Conservation (phyloP, 768 basidiomycete species). For the Auriculariales sp. region DNA sequence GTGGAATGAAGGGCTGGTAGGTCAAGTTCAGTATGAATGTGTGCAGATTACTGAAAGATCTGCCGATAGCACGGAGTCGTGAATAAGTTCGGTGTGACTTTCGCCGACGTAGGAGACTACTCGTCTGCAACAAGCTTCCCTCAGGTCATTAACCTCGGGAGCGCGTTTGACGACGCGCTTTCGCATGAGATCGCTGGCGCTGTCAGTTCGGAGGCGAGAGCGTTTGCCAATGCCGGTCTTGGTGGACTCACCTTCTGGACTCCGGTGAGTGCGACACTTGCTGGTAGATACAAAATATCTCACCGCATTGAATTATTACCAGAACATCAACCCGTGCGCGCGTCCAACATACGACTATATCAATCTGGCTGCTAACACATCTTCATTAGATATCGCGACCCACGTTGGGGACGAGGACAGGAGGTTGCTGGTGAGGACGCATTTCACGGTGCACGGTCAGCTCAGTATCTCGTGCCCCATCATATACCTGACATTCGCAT, state of each 20-base stretch:
- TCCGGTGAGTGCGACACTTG: too few relatives aligned
- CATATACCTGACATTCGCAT: too few relatives aligned
- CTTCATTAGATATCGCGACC: too few relatives aligned
- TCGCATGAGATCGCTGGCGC: slow-evolving; percentile 33
- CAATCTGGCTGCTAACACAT: too few relatives aligned
- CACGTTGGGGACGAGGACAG: slow-evolving; percentile 48
- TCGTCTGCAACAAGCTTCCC: slow-evolving; percentile 47
- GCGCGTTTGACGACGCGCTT: slow-evolving; percentile 39
- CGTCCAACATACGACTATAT: too few relatives aligned
- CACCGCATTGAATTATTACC: too few relatives aligned
- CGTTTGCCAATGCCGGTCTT: slow-evolving; percentile 49
- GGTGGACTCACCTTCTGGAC: too few relatives aligned
- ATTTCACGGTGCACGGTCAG: slow-evolving; percentile 34
- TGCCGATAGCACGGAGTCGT: slow-evolving; percentile 47
- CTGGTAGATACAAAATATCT: too few relatives aligned
- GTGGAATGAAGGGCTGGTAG: slow-evolving; percentile 49
- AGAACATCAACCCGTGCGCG: slow-evolving; percentile 35
- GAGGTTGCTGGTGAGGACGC: slow-evolving; percentile 52
- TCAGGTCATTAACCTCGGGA: slow-evolving; percentile 37
- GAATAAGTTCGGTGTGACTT: too few relatives aligned
- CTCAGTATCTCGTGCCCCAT: too few relatives aligned
- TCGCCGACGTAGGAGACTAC: too few relatives aligned
- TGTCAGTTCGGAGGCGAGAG: slow-evolving; percentile 41
- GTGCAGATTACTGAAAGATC: neutral
- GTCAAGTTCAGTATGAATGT: neutral